These are phyloP conservation scores for Pseudogymnoascus sp. DNA, from an alignment of 2,329 filamentous ascomycete species.

Conservation along the genomic window DNA sequence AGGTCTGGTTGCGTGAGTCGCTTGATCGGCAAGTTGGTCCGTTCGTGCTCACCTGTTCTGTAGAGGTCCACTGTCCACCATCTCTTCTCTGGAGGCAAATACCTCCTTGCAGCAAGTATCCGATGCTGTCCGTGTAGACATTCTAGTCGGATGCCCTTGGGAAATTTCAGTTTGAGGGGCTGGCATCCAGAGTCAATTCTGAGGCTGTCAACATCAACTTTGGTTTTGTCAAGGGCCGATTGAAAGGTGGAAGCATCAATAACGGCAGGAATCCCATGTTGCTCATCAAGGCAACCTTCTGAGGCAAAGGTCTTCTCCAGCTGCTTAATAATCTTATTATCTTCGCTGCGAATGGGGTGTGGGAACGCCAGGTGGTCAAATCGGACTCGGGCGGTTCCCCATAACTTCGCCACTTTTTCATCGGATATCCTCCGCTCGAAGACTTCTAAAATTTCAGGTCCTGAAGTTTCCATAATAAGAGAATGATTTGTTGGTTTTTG, in stretches of 20 bases:
- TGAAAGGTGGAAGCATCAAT: constrained; percentile 14
- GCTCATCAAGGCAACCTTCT: constrained; percentile 14
- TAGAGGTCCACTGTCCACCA: constrained; percentile 1
- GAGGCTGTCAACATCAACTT: constrained; percentile 10
- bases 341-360: constrained; percentile 12
- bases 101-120: constrained; percentile 12
- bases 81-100: constrained; percentile 1
- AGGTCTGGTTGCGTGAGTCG: background rate
- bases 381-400: constrained; percentile 12
- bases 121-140: constrained; percentile 12
- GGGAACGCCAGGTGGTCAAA: constrained; percentile 16
- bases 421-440: constrained; percentile 4
- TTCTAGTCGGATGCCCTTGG: background rate
- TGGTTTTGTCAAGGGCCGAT: constrained; percentile 12
- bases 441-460: background rate
- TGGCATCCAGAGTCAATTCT: constrained; percentile 1
- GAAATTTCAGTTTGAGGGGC: background rate
- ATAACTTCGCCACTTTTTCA: constrained; percentile 10
- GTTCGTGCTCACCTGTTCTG: background rate
- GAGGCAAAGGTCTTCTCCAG: constrained; percentile 15
- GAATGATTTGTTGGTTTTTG: background rate
- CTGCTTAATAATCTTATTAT: constrained; percentile 14
- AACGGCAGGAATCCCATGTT: constrained; percentile 14
- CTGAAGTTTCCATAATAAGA: background rate
- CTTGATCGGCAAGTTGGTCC: background rate